Percentiles rank a stretch among this genome's conserved stretches.
These are phyloP conservation scores for Grosmannia serpens DNA, from an alignment of 2,329 filamentous ascomycete genomes.

Conservation along the genomic window DNA sequence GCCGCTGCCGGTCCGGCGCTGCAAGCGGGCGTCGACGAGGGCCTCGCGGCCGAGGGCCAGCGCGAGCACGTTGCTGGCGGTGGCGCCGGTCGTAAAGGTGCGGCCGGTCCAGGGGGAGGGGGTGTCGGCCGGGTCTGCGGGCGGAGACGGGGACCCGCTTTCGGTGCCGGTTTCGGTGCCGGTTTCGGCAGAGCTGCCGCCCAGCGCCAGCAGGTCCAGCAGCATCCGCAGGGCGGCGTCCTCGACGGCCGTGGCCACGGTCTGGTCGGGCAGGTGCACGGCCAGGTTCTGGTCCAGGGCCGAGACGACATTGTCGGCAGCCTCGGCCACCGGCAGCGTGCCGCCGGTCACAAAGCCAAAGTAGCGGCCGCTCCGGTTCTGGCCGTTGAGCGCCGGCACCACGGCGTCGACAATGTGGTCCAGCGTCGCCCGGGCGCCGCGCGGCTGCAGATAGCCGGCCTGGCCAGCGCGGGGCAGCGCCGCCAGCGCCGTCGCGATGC, in stretches of 20 bases:
- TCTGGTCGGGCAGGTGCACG: conserved; percentile 69
- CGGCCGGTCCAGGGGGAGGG: conserved; percentile 46
- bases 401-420: conserved; percentile 34
- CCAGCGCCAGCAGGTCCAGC: conserved; percentile 52
- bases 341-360: conserved; percentile 87
- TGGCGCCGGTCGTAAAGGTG: conserved; percentile 50
- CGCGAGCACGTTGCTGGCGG: conserved; percentile 73
- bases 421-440: conserved; percentile 21
- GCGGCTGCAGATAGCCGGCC: conserved; percentile 20
- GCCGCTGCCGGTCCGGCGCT: neutral
- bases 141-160: too few species aligned
- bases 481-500: conserved; percentile 24
- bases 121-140: too few species aligned
- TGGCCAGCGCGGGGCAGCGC: conserved; percentile 25
- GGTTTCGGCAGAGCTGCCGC: conserved; percentile 11
- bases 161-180: too few species aligned
- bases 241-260: conserved; percentile 66
- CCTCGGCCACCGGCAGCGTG: conserved; percentile 62
- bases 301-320: conserved; percentile 76
- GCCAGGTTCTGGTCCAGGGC: conserved; percentile 73
- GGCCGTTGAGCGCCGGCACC: conserved; percentile 52
- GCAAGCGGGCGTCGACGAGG: conserved; percentile 33
- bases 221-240: conserved; percentile 60
- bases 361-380: conserved; percentile 56
- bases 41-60: conserved; percentile 55